These are phyloP conservation scores for Fistulinella cinereoalba DNA, from an alignment of 1,284 basidiomycete species.

Conservation along the genomic window DNA sequence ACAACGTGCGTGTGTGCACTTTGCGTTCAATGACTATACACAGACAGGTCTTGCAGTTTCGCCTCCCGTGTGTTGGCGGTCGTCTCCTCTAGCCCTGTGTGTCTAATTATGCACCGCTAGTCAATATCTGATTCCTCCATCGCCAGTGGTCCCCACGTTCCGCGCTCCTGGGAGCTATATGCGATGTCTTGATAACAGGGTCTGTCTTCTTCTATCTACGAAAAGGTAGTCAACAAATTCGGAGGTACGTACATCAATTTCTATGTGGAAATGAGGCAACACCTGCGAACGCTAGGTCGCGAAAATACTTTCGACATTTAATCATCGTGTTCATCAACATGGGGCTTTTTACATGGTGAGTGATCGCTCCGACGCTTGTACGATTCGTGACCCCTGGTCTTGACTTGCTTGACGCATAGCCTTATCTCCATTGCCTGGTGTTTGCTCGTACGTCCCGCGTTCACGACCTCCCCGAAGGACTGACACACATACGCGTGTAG, in stretches of 20 bases:
- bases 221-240: constrained; percentile 8
- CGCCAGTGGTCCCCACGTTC: constrained; percentile 14
- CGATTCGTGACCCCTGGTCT: not conserved
- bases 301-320: constrained; percentile 13
- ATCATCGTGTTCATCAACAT: constrained; percentile 17
- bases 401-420: not conserved
- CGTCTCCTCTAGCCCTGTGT: constrained; percentile 1
- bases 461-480: too few relatives aligned
- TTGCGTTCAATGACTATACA: not conserved
- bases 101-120: not conserved
- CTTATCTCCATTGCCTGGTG: constrained; percentile 15
- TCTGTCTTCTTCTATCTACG: constrained; percentile 22
- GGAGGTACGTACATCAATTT: too few relatives aligned
- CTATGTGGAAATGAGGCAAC: too few relatives aligned
- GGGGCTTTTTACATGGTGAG: constrained; percentile 19
- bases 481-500: not conserved
- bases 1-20: not conserved
- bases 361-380: too few relatives aligned
- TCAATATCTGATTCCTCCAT: not conserved
- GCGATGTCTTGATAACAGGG: constrained; percentile 15
- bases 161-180: constrained; percentile 9
- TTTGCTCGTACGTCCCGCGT: constrained; percentile 4
- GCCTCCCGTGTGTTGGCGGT: not conserved
- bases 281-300: not conserved
- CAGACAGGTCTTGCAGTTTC: not conserved